phyloP scores from a whole-genome alignment of 805 yeast genomes.

The Candida michaelii region DNA sequence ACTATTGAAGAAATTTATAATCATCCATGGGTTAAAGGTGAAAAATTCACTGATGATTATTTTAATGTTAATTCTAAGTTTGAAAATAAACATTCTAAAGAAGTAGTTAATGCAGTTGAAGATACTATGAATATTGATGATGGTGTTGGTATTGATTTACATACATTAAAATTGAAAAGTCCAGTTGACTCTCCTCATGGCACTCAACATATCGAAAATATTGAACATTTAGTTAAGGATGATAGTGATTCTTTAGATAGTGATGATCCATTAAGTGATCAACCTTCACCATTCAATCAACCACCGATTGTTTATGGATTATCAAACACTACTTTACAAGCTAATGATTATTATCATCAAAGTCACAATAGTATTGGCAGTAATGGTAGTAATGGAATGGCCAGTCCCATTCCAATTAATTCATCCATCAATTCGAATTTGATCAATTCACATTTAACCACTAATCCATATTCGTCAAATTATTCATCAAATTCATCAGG shows the following conservation, averaged over 20 bases:
- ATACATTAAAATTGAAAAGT: conserved; percentile 7
- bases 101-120: conserved; percentile 6
- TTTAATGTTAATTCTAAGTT: conserved; percentile 17
- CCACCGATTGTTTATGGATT: conserved; percentile 5
- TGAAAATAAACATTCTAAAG: conserved; percentile 11
- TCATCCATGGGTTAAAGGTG: conserved; percentile 65
- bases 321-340: not conserved
- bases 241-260: conserved; percentile 11
- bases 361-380: not conserved
- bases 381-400: conserved; percentile 4
- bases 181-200: conserved; percentile 6
- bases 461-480: conserved; percentile 5
- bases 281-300: conserved; percentile 16
- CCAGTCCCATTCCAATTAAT: conserved; percentile 2
- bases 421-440: conserved; percentile 3
- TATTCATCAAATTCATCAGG: conserved; percentile 8
- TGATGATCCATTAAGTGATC: conserved; percentile 15
- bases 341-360: not conserved
- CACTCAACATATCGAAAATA: conserved; percentile 17
- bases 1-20: conserved; percentile 63
- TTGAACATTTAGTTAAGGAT: not conserved
- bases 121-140: not conserved
- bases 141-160: not conserved
- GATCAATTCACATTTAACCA: conserved; percentile 2
- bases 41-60: conserved; percentile 14